phyloP scores from a whole-genome alignment of 2,329 filamentous ascomycete genomes.

The Clonostachys chloroleuca region DNA sequence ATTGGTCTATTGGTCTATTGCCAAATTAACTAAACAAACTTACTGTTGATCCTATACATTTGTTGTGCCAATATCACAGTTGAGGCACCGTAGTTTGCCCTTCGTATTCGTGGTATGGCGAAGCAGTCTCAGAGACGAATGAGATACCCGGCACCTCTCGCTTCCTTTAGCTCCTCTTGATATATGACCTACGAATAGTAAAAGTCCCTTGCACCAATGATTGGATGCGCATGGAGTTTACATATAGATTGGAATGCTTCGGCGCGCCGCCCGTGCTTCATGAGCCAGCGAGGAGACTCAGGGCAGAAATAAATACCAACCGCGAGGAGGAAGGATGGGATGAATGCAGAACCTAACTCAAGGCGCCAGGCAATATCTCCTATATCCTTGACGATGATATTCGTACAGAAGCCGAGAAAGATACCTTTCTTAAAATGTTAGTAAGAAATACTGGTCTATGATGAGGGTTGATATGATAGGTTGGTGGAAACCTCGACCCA shows the following conservation, averaged over 20 bases:
- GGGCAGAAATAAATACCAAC: constrained; percentile 57
- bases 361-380: constrained; percentile 49
- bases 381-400: constrained; percentile 47
- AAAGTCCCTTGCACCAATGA: constrained; percentile 54
- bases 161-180: constrained; percentile 20
- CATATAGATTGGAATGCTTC: constrained; percentile 50
- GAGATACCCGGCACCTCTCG: constrained; percentile 18
- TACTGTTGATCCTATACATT: constrained; percentile 40
- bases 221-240: constrained; percentile 40
- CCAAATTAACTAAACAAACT: constrained; percentile 36
- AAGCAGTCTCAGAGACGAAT: constrained; percentile 48
- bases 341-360: constrained; percentile 53
- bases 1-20: neutral
- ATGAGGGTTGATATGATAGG: neutral
- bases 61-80: constrained; percentile 76
- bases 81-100: constrained; percentile 70
- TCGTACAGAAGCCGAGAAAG: constrained; percentile 41
- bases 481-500: too few species aligned
- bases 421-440: constrained; percentile 32
- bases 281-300: constrained; percentile 57
- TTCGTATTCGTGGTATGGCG: constrained; percentile 60
- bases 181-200: constrained; percentile 40
- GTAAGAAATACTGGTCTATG: neutral
- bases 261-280: constrained; percentile 56
- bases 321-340: constrained; percentile 41